These are phyloP conservation scores for Mucuna pruriens DNA, from an alignment of 306 rosid species.

Conservation along the genomic window DNA sequence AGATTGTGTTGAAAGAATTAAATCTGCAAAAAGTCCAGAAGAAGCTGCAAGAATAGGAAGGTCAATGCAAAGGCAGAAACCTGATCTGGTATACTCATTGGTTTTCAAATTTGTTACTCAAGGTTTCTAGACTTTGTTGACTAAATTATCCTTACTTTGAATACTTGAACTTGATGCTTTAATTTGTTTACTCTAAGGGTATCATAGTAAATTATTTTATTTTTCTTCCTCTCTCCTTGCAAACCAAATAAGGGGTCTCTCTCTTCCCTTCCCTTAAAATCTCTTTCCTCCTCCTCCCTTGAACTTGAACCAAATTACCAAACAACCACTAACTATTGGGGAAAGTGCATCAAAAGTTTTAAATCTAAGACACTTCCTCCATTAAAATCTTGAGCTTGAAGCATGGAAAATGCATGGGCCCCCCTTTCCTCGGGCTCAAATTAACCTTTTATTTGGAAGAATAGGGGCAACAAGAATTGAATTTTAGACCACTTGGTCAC, in stretches of 20 bases:
- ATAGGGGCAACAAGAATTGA: neutral
- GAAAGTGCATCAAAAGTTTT: no score
- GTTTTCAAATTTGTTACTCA: slow-evolving; percentile 20
- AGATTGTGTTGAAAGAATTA: slow-evolving; percentile 69
- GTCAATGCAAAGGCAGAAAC: slow-evolving; percentile 77
- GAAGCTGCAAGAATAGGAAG: slow-evolving; percentile 88
- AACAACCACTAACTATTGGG: no score
- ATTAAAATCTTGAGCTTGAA: no score
- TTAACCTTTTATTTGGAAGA: no score
- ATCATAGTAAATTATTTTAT: neutral
- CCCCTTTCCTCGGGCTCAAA: neutral
- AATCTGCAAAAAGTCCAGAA: slow-evolving; percentile 85
- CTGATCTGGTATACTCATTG: slow-evolving; percentile 60
- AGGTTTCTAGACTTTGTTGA: neutral
- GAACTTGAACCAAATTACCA: no score
- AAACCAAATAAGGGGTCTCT: no score
- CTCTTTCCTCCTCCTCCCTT: no score
- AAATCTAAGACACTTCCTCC: no score
- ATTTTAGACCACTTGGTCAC: neutral
- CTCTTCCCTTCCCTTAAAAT: no score
- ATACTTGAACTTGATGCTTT: neutral
- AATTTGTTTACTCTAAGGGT: neutral
- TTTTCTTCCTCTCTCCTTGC: no score
- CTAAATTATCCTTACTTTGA: neutral
- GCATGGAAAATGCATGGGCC: neutral